Percentiles rank a stretch among this genome's conserved stretches.
Evolutionary conservation across 75 land plant genomes (phyloP).

Genomic region (Ceratopteris richardii): DNA sequence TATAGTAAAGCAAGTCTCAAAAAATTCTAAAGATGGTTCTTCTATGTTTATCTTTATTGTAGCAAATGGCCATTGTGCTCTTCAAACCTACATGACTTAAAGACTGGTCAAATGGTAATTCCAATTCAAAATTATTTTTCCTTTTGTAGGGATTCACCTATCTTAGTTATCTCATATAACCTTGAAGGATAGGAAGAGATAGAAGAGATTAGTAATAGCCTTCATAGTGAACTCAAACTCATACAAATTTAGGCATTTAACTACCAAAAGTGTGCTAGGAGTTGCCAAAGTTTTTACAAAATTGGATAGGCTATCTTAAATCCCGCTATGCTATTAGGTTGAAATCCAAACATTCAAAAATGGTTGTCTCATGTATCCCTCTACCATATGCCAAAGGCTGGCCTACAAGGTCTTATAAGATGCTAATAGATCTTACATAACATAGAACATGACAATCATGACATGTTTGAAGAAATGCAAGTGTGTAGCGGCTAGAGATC

Average conservation of each 20-base stretch:
- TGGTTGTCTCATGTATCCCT: background rate
- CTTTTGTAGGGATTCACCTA: conserved; percentile 23
- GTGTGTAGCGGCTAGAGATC: too few species aligned
- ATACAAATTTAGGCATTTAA: conserved; percentile 26
- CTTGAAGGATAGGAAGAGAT: conserved; percentile 37
- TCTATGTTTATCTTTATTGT: conserved; percentile 9
- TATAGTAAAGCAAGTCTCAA: conserved; percentile 39
- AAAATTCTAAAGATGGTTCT: background rate
- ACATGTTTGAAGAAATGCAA: too few species aligned
- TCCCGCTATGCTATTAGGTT: conserved; percentile 30
- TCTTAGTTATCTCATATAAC: conserved; percentile 28
- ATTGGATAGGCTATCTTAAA: conserved; percentile 32
- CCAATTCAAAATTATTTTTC: background rate
- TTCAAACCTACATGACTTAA: background rate
- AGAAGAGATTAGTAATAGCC: conserved; percentile 35
- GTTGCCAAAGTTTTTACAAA: conserved; percentile 33
- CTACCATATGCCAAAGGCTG: background rate
- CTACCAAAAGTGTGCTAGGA: conserved; percentile 20
- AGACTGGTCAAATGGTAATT: background rate
- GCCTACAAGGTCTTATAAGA: background rate
- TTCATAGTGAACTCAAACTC: conserved; percentile 28
- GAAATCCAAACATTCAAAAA: conserved; percentile 15
- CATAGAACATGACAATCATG: too few species aligned
- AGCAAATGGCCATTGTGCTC: conserved; percentile 2
- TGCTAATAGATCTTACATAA: background rate